These are phyloP conservation scores for Pyrus pyrifolia DNA, from an alignment of 306 rosid genomes.

Conservation along the genomic window DNA sequence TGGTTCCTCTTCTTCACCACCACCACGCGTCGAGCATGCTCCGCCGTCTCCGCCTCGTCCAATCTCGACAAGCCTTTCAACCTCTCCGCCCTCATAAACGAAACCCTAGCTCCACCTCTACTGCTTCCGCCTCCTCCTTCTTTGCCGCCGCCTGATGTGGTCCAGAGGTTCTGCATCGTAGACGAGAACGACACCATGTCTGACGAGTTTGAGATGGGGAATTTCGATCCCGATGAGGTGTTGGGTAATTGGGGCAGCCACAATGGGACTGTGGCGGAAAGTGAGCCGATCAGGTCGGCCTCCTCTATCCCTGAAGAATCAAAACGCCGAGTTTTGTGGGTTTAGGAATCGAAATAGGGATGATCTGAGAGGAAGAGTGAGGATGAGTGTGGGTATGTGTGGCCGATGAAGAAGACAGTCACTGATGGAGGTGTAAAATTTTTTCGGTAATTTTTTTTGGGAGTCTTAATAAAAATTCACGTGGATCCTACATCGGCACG, in stretches of 20 bases:
- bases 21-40: conserved; percentile 16
- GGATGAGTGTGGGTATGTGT: too few species aligned
- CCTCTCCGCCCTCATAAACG: conserved; percentile 35
- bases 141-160: not conserved
- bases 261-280: conserved; percentile 40
- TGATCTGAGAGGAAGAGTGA: too few species aligned
- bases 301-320: too few species aligned
- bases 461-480: too few species aligned
- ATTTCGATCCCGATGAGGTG: conserved; percentile 48
- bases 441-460: too few species aligned
- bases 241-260: conserved; percentile 65
- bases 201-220: conserved; percentile 66
- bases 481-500: too few species aligned
- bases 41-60: conserved; percentile 48
- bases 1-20: conserved; percentile 65
- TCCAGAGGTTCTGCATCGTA: conserved; percentile 58
- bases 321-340: too few species aligned
- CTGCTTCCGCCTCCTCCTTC: conserved; percentile 4
- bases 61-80: conserved; percentile 41
- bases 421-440: too few species aligned
- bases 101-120: conserved; percentile 6
- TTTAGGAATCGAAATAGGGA: too few species aligned
- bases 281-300: conserved; percentile 2
- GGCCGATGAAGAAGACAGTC: too few species aligned
- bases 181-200: conserved; percentile 80